Percentiles rank a stretch among this genome's conserved stretches.
phyloP scores from a whole-genome alignment of 352 stramenopile species.

The Pythium monospermum region DNA sequence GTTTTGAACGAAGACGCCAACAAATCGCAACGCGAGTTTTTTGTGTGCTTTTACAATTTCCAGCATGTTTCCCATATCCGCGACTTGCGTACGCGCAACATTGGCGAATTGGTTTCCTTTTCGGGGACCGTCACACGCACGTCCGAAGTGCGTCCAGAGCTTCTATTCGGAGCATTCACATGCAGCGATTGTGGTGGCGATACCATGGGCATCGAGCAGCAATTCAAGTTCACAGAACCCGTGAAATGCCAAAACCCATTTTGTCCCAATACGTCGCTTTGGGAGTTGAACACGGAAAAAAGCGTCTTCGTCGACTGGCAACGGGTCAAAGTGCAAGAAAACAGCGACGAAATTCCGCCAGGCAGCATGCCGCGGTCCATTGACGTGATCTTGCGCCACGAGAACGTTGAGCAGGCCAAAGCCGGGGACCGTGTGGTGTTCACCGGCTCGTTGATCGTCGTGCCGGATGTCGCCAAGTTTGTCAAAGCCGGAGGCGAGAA shows the following conservation, averaged over 20 bases:
- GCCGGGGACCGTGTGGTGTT: slow-evolving; percentile 95
- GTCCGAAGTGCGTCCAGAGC: slow-evolving; percentile 96
- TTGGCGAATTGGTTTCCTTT: slow-evolving; percentile 92
- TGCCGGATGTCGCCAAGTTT: slow-evolving; percentile 95
- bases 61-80: slow-evolving; percentile 87
- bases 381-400: slow-evolving; percentile 96
- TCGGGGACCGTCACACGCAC: slow-evolving; percentile 97
- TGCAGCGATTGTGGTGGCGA: slow-evolving; percentile 93
- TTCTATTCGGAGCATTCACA: slow-evolving; percentile 94
- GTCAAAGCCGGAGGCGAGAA: slow-evolving; percentile 59
- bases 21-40: slow-evolving; percentile 79
- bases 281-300: slow-evolving; percentile 86
- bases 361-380: slow-evolving; percentile 96
- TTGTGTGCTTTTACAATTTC: slow-evolving; percentile 90
- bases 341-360: slow-evolving; percentile 97
- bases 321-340: slow-evolving; percentile 98
- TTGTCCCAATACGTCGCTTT: slow-evolving; percentile 89
- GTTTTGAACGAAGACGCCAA: slow-evolving; percentile 77
- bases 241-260: slow-evolving; percentile 95
- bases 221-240: slow-evolving; percentile 97
- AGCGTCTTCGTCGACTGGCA: slow-evolving; percentile 99
- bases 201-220: slow-evolving; percentile 92
- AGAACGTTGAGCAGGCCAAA: slow-evolving; percentile 97
- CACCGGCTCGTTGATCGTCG: slow-evolving; percentile 93
- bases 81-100: slow-evolving; percentile 88